Percentiles rank a stretch among this genome's conserved stretches.
Evolutionary conservation across 2,329 filamentous ascomycete genomes (phyloP).

Genomic region (Ophiostoma ulmi): DNA sequence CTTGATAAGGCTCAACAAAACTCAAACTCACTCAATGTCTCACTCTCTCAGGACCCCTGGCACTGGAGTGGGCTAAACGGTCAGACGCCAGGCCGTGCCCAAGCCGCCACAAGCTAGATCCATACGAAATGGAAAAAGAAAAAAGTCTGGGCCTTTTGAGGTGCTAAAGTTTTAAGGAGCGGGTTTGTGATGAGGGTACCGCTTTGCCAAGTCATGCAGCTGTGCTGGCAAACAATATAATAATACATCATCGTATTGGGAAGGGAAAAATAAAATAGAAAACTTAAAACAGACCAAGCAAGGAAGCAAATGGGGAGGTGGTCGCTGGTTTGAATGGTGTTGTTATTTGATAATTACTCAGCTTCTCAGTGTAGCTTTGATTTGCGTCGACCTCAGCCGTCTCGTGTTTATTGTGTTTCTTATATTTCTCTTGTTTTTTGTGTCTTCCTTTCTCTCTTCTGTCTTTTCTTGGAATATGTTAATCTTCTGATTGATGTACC

Average conservation of each 20-base stretch:
- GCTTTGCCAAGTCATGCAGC: background rate
- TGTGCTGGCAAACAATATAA: conserved; percentile 1
- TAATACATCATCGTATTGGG: background rate
- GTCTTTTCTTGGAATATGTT: background rate
- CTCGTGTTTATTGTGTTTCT: background rate
- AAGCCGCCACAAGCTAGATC: background rate
- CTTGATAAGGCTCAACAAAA: background rate
- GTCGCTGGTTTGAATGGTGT: background rate
- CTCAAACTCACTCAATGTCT: background rate
- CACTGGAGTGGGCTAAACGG: background rate
- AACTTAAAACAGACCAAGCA: background rate
- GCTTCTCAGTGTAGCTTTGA: background rate
- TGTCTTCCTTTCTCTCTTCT: background rate
- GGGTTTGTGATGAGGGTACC: background rate
- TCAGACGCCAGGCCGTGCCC: conserved; percentile 4
- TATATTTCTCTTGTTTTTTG: background rate
- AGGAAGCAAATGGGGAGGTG: background rate
- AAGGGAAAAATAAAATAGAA: background rate
- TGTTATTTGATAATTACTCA: background rate
- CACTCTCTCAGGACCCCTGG: background rate
- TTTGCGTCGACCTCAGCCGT: background rate
- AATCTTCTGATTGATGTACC: background rate
- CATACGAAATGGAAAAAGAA: background rate
- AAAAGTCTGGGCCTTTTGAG: background rate
- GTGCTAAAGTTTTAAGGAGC: background rate